Conservation (phyloP, 371 early-diverging fungal genomes). For the Haplosporangium sp. region DNA sequence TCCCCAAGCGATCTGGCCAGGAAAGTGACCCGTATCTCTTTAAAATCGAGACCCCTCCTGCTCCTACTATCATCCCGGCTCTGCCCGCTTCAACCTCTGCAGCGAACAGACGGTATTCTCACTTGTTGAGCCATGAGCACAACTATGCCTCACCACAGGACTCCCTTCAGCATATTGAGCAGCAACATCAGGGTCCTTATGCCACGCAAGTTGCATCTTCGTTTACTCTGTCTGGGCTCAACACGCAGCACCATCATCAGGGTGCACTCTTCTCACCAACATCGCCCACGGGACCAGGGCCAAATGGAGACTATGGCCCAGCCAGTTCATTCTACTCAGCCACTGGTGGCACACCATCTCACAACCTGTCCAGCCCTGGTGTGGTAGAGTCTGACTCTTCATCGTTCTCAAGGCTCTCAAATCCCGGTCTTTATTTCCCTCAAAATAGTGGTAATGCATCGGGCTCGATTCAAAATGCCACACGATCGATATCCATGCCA, state of each 20-base stretch:
- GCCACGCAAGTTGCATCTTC: constrained; percentile 27
- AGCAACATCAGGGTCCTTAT: constrained; percentile 37
- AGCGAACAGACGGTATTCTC: constrained; percentile 41
- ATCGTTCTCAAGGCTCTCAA: constrained; percentile 35
- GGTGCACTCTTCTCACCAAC: constrained; percentile 44
- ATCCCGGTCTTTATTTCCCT: constrained; percentile 33
- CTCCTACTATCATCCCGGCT: constrained; percentile 31
- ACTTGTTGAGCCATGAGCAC: constrained; percentile 48
- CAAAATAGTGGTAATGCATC: constrained; percentile 25
- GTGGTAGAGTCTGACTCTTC: constrained; percentile 38
- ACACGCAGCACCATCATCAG: constrained; percentile 37
- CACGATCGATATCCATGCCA: constrained; percentile 39
- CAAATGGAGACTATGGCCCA: constrained; percentile 34
- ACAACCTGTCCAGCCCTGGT: constrained; percentile 11
- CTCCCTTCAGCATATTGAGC: constrained; percentile 39
- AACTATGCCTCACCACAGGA: constrained; percentile 42
- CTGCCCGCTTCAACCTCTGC: constrained; percentile 14
- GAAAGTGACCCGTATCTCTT: constrained; percentile 42
- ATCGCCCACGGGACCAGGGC: constrained; percentile 36
- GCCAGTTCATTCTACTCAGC: constrained; percentile 30
- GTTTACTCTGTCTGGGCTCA: constrained; percentile 39
- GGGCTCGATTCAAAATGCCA: constrained; percentile 7
- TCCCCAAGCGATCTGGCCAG: constrained; percentile 46
- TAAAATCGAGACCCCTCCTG: constrained; percentile 43
- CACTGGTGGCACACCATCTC: constrained; percentile 28